Percentiles rank a stretch among this genome's conserved stretches.
Evolutionary conservation across 805 yeast genomes (phyloP).

Genomic region (Hanseniaspora nectarophila): DNA sequence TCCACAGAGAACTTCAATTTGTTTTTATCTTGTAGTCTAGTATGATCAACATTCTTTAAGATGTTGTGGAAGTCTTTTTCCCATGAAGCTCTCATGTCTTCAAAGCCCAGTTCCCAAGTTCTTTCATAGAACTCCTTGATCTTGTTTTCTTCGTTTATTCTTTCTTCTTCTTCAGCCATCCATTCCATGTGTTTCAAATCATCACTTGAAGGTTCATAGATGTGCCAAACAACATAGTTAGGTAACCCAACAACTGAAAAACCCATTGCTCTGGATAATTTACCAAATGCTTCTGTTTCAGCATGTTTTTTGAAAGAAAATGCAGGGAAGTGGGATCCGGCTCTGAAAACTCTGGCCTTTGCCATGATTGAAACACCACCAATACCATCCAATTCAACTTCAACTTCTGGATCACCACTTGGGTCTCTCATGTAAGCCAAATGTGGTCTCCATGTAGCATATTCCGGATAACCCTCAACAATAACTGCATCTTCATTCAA

Average conservation of each 20-base stretch:
- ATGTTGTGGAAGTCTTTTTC: slow-evolving; percentile 53
- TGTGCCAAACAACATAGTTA: slow-evolving; percentile 93
- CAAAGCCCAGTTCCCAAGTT: slow-evolving; percentile 68
- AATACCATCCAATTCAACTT: slow-evolving; percentile 88
- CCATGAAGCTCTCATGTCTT: slow-evolving; percentile 67
- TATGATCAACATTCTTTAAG: slow-evolving; percentile 60
- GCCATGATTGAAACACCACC: slow-evolving; percentile 93
- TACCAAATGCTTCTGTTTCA: slow-evolving; percentile 95
- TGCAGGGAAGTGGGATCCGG: slow-evolving; percentile 92
- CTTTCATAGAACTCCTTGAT: slow-evolving; percentile 53
- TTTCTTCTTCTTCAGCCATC: slow-evolving; percentile 71
- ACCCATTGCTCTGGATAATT: slow-evolving; percentile 76
- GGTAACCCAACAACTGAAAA: slow-evolving; percentile 80
- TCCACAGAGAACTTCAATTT: slow-evolving; percentile 57
- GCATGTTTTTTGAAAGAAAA: slow-evolving; percentile 93
- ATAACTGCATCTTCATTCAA: slow-evolving; percentile 78
- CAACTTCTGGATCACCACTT: slow-evolving; percentile 85
- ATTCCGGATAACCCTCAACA: slow-evolving; percentile 94
- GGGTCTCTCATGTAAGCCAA: slow-evolving; percentile 90
- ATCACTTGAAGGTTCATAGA: slow-evolving; percentile 88
- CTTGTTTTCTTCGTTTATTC: slow-evolving; percentile 50
- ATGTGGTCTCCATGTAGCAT: slow-evolving; percentile 97
- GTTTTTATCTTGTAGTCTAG: slow-evolving; percentile 38
- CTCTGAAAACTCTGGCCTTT: slow-evolving; percentile 72
- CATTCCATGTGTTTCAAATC: slow-evolving; percentile 80